Base-by-base conservation (phyloP, 768 basidiomycete genomes). In the Boletus sp. region DNA sequence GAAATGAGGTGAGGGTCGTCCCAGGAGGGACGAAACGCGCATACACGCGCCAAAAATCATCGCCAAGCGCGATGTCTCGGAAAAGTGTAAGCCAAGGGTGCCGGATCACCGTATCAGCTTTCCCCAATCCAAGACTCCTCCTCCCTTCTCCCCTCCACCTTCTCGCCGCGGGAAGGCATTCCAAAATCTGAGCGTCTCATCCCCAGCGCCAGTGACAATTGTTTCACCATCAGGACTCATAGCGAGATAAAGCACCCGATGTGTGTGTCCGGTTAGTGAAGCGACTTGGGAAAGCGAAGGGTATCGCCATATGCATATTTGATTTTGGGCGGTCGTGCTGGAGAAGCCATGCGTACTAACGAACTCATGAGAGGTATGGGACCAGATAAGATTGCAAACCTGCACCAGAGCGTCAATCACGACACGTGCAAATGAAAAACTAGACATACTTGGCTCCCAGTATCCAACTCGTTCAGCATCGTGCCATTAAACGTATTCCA, bases 361-460 rank as follows among this genome's bases (percentile, higher is more conserved):
- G 27, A 99, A 83, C 71, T 99, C 96, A 60, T 97, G 94, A 2
- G 96, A 96, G 7, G 91, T 98, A 33, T 87, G 74, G 0, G 93
- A 94, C 94, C 94, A 98, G 56, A 93, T 90, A 51, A 98, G 83
- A 74, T 98, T 98, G 77, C 95, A 98, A 39, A 98, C 93, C 93
- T 96, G n/a, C 21, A 44, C 7, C 43, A 41, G 27, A 53, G 11
- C 30, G 72, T 59, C 19, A 55, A 29, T 41, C 29, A 41, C 50
- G 13, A 43, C 10, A 27, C 6, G 4, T 13, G 5, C 13, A 2
- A 40, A 32, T 0, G 21, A 46, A 32, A 50, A 6, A 29, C 2
- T 0, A 7, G 0, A 39, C 49, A 63, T 54, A 96, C 95, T 81
- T 99, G 96, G 57, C 90, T 93, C 5, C 97, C 97, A 0, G 97